Evolutionary conservation across 2,329 filamentous ascomycete genomes (phyloP).

Genomic region (Phialophora chinensis): DNA sequence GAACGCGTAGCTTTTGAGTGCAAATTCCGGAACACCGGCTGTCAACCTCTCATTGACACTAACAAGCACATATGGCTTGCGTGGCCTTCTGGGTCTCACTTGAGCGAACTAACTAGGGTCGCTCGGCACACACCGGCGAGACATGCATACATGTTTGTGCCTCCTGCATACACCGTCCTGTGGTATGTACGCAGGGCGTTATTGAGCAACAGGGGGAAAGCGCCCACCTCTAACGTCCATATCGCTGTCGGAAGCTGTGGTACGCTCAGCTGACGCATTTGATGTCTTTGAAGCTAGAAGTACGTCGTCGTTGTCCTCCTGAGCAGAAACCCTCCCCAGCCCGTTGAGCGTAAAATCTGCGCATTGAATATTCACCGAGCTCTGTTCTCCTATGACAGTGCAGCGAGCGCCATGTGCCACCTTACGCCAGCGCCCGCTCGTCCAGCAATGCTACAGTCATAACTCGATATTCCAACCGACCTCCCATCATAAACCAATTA

Average conservation of each 20-base stretch:
- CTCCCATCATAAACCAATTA: background rate
- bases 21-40: background rate
- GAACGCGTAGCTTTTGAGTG: background rate
- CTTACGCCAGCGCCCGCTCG: background rate
- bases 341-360: background rate
- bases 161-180: slow-evolving; percentile 2
- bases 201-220: background rate
- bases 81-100: slow-evolving; percentile 7
- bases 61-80: slow-evolving; percentile 8
- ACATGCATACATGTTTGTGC: slow-evolving; percentile 26
- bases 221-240: background rate
- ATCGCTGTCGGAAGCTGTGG: background rate
- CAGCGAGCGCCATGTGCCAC: background rate
- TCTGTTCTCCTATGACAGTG: background rate
- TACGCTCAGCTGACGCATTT: background rate
- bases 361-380: background rate
- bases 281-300: background rate
- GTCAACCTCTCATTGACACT: background rate
- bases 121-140: slow-evolving; percentile 27
- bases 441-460: background rate
- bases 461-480: background rate
- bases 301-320: background rate
- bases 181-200: background rate
- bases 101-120: slow-evolving; percentile 1
- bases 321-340: background rate